Conservation (phyloP, 163 green algal genomes). For the Trebouxiophyceae sp. region DNA sequence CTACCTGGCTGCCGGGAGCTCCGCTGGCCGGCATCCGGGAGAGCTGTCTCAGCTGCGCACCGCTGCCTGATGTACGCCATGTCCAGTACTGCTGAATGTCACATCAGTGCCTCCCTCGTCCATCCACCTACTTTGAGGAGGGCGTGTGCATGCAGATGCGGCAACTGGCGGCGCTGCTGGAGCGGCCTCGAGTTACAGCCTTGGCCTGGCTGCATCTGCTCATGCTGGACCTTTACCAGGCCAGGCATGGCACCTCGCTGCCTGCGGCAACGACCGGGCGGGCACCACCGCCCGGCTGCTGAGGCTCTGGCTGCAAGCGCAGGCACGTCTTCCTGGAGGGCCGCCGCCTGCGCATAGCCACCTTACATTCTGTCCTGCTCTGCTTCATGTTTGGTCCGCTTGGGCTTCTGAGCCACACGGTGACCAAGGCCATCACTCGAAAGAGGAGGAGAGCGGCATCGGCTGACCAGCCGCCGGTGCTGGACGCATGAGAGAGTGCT, state of each 20-base stretch:
- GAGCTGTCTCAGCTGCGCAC: neutral
- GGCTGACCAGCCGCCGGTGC: neutral
- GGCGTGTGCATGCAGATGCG: neutral
- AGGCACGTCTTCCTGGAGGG: slow-evolving; percentile 60
- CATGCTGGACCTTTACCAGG: slow-evolving; percentile 10
- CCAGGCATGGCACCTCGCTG: slow-evolving; percentile 3
- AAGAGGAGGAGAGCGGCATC: neutral
- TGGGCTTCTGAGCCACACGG: slow-evolving; percentile 55
- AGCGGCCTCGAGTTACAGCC: neutral
- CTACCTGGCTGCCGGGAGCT: neutral
- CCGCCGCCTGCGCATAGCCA: slow-evolving; percentile 36
- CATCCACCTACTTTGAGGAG: neutral
- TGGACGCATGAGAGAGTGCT: neutral
- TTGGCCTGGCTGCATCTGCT: slow-evolving; percentile 14
- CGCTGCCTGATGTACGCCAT: slow-evolving; percentile 1
- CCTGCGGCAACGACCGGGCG: neutral
- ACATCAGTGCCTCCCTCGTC: neutral
- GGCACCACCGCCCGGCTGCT: neutral
- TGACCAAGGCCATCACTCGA: slow-evolving; percentile 25
- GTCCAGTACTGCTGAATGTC: neutral
- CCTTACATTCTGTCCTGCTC: slow-evolving; percentile 48
- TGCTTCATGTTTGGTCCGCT: slow-evolving; percentile 76
- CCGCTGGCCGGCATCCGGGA: neutral
- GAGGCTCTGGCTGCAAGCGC: too few relatives aligned
- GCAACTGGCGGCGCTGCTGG: neutral